These are phyloP conservation scores for Aureobasidium sp. DNA, from an alignment of 2,329 filamentous ascomycete genomes.

Conservation along the genomic window DNA sequence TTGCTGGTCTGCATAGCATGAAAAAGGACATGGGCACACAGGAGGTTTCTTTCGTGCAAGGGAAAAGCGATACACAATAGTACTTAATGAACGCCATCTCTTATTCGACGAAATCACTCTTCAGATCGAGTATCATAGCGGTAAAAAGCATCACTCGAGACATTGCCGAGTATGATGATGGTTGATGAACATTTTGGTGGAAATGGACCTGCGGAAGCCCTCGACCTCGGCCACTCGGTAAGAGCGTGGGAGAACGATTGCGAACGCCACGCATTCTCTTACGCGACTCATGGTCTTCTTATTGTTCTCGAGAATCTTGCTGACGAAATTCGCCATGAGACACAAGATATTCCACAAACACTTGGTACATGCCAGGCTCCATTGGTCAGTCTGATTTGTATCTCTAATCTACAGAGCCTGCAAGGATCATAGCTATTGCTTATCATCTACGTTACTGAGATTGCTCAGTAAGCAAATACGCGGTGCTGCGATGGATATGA, in stretches of 20 bases:
- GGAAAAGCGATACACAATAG: background rate
- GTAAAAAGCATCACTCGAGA: background rate
- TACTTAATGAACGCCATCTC: conserved; percentile 3
- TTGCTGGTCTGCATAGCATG: conserved; percentile 7
- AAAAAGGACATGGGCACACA: background rate
- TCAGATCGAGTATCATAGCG: background rate
- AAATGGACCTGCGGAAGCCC: background rate
- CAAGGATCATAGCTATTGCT: too few species aligned
- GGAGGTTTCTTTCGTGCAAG: background rate
- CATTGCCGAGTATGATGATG: background rate
- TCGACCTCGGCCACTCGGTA: background rate
- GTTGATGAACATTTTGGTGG: background rate
- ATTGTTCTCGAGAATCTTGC: background rate
- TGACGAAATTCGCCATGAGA: too few species aligned
- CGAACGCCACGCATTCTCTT: background rate
- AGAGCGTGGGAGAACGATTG: background rate
- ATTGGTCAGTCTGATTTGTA: too few species aligned
- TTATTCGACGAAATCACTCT: background rate
- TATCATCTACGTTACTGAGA: too few species aligned
- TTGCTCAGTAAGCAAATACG: too few species aligned
- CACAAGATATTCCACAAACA: too few species aligned
- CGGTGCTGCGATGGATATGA: background rate
- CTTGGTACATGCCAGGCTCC: too few species aligned
- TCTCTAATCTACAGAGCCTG: too few species aligned
- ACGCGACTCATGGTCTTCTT: background rate